phyloP scores from a whole-genome alignment of 2,329 filamentous ascomycete genomes.

The Aureobasidium sp. region DNA sequence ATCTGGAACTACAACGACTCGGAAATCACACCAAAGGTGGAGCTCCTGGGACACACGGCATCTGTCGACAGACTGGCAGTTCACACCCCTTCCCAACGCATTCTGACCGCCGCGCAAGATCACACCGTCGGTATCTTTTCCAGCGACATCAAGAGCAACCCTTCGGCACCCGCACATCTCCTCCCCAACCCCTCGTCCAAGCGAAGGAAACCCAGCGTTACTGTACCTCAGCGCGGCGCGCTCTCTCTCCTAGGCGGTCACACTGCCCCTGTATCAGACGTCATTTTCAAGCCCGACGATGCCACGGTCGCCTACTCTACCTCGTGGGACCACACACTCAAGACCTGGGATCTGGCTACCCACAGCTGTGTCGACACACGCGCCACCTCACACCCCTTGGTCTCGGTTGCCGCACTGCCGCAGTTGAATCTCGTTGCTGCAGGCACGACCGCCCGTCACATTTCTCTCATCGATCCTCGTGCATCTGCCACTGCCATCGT shows the following conservation, averaged over 20 bases:
- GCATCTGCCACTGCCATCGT: constrained; percentile 67
- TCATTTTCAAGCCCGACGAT: constrained; percentile 78
- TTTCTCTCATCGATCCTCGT: constrained; percentile 88
- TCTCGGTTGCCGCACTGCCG: constrained; percentile 69
- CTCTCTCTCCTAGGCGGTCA: constrained; percentile 67
- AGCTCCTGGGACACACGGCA: constrained; percentile 75
- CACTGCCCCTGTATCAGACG: constrained; percentile 66
- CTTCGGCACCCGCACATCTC: constrained; percentile 62
- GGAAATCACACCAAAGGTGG: constrained; percentile 64
- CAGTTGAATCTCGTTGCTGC: constrained; percentile 59
- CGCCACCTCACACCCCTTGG: constrained; percentile 74
- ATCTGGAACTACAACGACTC: constrained; percentile 81
- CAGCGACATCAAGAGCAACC: constrained; percentile 66
- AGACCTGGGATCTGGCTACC: constrained; percentile 86
- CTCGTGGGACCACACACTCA: constrained; percentile 84
- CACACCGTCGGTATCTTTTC: constrained; percentile 85
- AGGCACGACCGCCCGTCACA: constrained; percentile 77
- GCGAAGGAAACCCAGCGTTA: constrained; percentile 58
- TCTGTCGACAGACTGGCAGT: constrained; percentile 69
- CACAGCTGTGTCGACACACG: constrained; percentile 70
- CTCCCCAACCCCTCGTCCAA: constrained; percentile 63
- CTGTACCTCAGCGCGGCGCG: constrained; percentile 65
- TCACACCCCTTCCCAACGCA: constrained; percentile 63
- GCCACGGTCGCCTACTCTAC: constrained; percentile 83
- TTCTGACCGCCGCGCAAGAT: constrained; percentile 81